Evolutionary conservation across 2,329 filamentous ascomycete species (phyloP), one percentile per base, ranked within the genome.

Genomic region (Aureobasidium sp.): DNA sequence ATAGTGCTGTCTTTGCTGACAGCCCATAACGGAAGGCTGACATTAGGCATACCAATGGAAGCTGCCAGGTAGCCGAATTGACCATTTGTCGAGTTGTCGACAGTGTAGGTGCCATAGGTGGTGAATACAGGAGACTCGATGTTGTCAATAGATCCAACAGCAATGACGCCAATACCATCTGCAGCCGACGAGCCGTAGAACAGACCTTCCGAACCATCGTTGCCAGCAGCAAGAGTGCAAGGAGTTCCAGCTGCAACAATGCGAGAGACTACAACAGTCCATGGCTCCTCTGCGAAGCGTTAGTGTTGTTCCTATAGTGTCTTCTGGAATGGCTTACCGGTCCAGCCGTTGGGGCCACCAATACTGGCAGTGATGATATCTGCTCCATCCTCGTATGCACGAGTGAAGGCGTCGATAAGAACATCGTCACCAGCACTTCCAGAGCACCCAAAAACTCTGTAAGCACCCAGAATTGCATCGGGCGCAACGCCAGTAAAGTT

Each of bases 401-500:
- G 78, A 71, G 82, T 80, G 68, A 82, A 85, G 1, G 84, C 82
- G 9, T 78, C 78, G 47, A 86, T 83, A 57, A 87, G 70, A 9
- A 86, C 74, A 62, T 86, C 84, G 66, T 81, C 81, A 14, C 72
- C 69, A n/a, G 78, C 75, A 37, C 73, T 69, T 39, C 81, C 83
- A 1, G 68, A 62, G 68, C 83, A 86, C 49, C 82, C 82, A 61
- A 85, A 84, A 3, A 84, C 81, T 49, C 79, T 78, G 73, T 82
- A 86, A 49, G 79, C 76, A 48, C 82, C 82, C 1, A 87, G 74
- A 1, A 74, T 81, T 1, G 82, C 83, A 44, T 78, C 81, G 0
- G 81, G 79, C 0, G 82, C 83, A 10, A 79, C 82, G 16, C 84
- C 84, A 16, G 79, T 81, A 66, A 85, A 82, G n/a, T 79, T 79